These are phyloP conservation scores for Coemansia sp. DNA, from an alignment of 192 early-diverging fungal genomes.

Conservation along the genomic window DNA sequence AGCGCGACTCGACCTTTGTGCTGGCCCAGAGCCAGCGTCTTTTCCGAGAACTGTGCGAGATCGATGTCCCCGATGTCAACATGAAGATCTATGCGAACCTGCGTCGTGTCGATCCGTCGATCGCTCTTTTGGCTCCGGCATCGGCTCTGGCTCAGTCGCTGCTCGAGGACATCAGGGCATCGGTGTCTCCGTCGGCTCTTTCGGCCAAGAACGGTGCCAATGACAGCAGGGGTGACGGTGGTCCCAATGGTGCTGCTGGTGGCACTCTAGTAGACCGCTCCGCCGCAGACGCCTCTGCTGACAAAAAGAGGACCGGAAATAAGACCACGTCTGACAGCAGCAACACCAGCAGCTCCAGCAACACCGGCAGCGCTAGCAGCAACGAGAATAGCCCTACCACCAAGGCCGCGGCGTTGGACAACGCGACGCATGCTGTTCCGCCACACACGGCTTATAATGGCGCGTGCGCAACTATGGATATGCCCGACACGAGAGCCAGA, in stretches of 20 bases:
- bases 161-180: slow-evolving; percentile 51
- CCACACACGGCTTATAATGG: neutral
- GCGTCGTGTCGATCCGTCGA: slow-evolving; percentile 51
- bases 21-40: slow-evolving; percentile 51
- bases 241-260: neutral
- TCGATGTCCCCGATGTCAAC: slow-evolving; percentile 52
- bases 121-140: slow-evolving; percentile 46
- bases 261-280: neutral
- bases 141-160: slow-evolving; percentile 52
- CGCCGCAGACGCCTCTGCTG: neutral
- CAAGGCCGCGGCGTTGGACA: neutral
- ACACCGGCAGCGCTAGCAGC: slow-evolving; percentile 3
- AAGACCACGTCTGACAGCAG: neutral
- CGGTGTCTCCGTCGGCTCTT: slow-evolving; percentile 14
- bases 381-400: neutral
- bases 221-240: neutral
- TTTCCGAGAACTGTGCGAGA: slow-evolving; percentile 47
- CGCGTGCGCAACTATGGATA: neutral
- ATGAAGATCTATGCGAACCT: slow-evolving; percentile 56
- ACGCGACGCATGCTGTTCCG: neutral
- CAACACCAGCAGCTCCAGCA: neutral
- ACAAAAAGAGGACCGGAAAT: neutral
- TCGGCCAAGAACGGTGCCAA: neutral
- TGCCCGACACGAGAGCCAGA: no score
- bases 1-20: slow-evolving; percentile 53